Evolutionary conservation across 1,284 basidiomycete genomes (phyloP), one percentile per base, ranked within the genome.

Genomic region (Acaromyces ingoldii): DNA sequence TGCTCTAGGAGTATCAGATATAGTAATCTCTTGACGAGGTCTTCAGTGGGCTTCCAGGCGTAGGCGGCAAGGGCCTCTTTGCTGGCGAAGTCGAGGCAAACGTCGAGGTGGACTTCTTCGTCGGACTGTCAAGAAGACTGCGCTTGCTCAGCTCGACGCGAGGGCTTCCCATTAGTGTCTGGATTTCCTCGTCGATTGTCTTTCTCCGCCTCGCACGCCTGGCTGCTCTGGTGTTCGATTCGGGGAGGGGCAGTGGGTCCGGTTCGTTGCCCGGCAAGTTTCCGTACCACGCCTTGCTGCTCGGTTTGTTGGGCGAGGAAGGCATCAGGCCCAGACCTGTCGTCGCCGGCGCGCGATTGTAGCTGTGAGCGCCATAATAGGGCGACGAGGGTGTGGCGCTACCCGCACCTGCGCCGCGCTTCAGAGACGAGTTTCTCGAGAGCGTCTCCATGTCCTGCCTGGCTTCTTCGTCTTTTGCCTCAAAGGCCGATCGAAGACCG

Each of bases 121-220:
- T n/a, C 9, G 9, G 31, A 33, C 31, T 33, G 25, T 9, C 41
- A 22, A 25, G 25, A 11, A 28, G 24, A 13, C 13, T 28, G 24
- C 22, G 6, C 21, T 43, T 24, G 19, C 25, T 24, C 25, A 15
- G 30, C 17, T 49, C 43, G 7, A 54, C 52, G 24, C 48, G 24
- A 13, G 52, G 52, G n/a, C 48, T 51, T 9, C 25, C 38, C 33
- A 30, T 49, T 13, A 54, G 30, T 2, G 91, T 88, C 39, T 58
- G 53, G 22, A 69, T 53, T 21, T 69, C 67, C 53, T 63, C 53
- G 26, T 69, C 67, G 51, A 69, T 69, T 15, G 67, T 69, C 45
- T 57, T 62, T 22, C 64, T 40, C 24, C 42, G 30, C 4, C 28
- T 22, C 55, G 64, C 17, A 21, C 42, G 30, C 4, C 28, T 22